Evolutionary conservation across 2,329 filamentous ascomycete genomes (phyloP).

Genomic region (Aureobasidium lini): DNA sequence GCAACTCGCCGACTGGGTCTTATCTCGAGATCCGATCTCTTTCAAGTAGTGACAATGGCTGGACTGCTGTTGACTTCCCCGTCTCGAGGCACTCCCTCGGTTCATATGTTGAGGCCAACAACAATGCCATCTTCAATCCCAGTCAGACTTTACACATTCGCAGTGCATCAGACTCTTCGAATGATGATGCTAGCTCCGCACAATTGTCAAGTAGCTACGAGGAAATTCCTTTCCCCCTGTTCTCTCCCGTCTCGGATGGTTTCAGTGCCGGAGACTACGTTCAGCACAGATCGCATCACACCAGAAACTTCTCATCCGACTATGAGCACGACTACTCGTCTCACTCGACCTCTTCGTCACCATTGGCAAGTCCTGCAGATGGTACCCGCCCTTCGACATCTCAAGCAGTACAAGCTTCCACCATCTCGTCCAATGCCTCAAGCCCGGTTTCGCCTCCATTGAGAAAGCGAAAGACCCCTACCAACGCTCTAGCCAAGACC

Average conservation of each 20-base stretch:
- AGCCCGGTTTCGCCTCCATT: conserved; percentile 48
- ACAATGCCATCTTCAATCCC: conserved; percentile 77
- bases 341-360: conserved; percentile 21
- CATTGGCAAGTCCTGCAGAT: conserved; percentile 22
- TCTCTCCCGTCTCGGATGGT: conserved; percentile 70
- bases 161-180: conserved; percentile 77
- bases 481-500: conserved; percentile 48
- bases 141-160: conserved; percentile 83
- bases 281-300: conserved; percentile 28
- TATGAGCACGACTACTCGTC: conserved; percentile 26
- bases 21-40: conserved; percentile 83
- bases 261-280: conserved; percentile 54
- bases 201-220: conserved; percentile 70
- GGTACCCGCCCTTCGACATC: conserved; percentile 23
- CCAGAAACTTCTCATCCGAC: conserved; percentile 20
- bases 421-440: conserved; percentile 52
- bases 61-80: conserved; percentile 67
- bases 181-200: conserved; percentile 51
- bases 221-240: conserved; percentile 67
- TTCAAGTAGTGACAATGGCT: conserved; percentile 79
- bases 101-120: conserved; percentile 46
- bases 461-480: conserved; percentile 57
- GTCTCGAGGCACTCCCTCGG: conserved; percentile 59
- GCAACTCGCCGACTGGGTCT: conserved; percentile 66
- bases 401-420: conserved; percentile 42